Evolutionary conservation across 2,329 filamentous ascomycete species (phyloP).

Genomic region (Hymenoscyphus fructigenus): DNA sequence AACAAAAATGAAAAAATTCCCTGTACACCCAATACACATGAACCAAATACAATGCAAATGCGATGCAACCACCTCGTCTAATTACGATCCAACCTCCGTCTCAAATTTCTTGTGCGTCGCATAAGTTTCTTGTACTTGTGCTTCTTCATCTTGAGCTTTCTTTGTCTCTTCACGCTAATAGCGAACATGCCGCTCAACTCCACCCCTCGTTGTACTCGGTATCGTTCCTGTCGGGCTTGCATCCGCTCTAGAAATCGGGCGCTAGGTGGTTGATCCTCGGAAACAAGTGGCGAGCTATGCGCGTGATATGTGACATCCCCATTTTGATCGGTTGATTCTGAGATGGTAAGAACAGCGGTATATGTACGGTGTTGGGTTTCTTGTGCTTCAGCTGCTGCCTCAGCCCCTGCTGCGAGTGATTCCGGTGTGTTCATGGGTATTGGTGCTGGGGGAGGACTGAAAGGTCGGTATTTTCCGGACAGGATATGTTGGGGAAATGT

Average conservation of each 20-base stretch:
- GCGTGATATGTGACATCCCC: slow-evolving; percentile 61
- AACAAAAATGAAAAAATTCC: slow-evolving; percentile 11
- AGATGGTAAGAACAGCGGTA: slow-evolving; percentile 65
- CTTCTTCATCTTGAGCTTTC: slow-evolving; percentile 99
- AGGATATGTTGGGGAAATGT: slow-evolving; percentile 68
- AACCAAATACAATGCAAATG: slow-evolving; percentile 11
- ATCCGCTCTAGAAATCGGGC: slow-evolving; percentile 69
- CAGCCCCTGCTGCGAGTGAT: slow-evolving; percentile 39
- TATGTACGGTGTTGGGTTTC: slow-evolving; percentile 56
- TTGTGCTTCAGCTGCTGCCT: slow-evolving; percentile 37
- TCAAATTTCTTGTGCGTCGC: slow-evolving; percentile 83
- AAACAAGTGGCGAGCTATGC: slow-evolving; percentile 58
- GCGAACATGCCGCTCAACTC: slow-evolving; percentile 63
- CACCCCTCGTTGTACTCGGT: slow-evolving; percentile 44
- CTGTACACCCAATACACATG: neutral
- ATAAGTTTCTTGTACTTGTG: slow-evolving; percentile 99
- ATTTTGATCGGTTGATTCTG: slow-evolving; percentile 60
- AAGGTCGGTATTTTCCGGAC: slow-evolving; percentile 72
- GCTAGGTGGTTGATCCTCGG: slow-evolving; percentile 39
- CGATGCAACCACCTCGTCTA: slow-evolving; percentile 25
- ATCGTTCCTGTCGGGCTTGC: slow-evolving; percentile 61
- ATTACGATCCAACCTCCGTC: slow-evolving; percentile 60
- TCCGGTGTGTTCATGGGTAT: slow-evolving; percentile 52
- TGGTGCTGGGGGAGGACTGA: slow-evolving; percentile 80
- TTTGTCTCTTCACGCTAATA: slow-evolving; percentile 88